Conservation (phyloP, 2,329 filamentous ascomycete species). For the Sporothrix phasma region DNA sequence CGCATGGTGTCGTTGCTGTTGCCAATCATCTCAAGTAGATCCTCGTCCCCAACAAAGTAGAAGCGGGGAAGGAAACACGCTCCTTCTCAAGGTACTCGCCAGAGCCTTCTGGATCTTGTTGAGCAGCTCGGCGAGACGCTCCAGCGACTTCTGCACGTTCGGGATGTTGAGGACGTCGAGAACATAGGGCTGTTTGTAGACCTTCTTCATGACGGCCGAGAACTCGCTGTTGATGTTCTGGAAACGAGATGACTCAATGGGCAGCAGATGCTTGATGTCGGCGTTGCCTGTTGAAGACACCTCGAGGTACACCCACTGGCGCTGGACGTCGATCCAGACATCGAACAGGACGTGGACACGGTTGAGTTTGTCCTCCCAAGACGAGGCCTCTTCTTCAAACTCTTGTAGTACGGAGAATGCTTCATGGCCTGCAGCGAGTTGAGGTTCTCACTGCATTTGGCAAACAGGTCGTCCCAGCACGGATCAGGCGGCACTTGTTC, state of each 20-base stretch:
- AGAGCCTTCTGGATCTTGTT: conserved; percentile 97
- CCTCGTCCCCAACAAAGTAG: conserved; percentile 98
- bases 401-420: conserved; percentile 99
- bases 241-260: conserved; percentile 92
- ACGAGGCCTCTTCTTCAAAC: conserved; percentile 92
- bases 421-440: conserved; percentile 98
- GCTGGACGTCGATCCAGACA: conserved; percentile 99
- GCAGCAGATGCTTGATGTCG: conserved; percentile 95
- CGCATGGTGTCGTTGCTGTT: conserved; percentile 96
- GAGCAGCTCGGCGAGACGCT: conserved; percentile 88
- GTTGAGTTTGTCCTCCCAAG: conserved; percentile 97
- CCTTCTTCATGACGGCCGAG: conserved; percentile 98
- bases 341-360: conserved; percentile 96
- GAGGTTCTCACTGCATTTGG: conserved; percentile 95
- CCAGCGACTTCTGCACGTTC: conserved; percentile 89
- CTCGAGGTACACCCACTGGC: conserved; percentile 98
- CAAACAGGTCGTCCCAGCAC: conserved; percentile 95
- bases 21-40: conserved; percentile 96
- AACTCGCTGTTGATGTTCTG: conserved; percentile 99
- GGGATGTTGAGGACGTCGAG: conserved; percentile 93
- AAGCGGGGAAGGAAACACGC: conserved; percentile 96
- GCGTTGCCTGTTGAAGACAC: conserved; percentile 97
- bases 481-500: conserved; percentile 93
- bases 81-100: conserved; percentile 98
- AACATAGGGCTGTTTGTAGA: conserved; percentile 90